Base-by-base conservation (phyloP, 768 basidiomycete species). In the Peribolospora kevripleyi region DNA sequence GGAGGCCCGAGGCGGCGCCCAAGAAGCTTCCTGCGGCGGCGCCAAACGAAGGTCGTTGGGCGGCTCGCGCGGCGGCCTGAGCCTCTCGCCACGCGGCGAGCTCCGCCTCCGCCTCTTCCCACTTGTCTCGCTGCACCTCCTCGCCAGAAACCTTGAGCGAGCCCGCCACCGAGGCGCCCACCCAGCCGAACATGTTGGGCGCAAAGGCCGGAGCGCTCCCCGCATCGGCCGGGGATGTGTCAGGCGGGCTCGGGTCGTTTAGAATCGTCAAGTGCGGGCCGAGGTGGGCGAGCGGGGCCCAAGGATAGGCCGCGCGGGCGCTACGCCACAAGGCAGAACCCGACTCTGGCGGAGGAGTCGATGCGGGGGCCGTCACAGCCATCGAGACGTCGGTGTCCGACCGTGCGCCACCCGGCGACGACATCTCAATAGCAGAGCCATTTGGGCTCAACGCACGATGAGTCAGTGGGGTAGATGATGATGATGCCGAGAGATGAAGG, bases 81-180 rank as follows among this genome's bases (percentile, higher is more conserved):
- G 25, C 25, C 25, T 25, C 25, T 25, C 25, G 25, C 25, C 25
- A 25, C 25, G 25, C 25, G 25, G 25, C 25, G 25, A 25, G 25
- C 25, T 25, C 25, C 1, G 25, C 76, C 40, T 57, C 66, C 7
- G 72, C 74, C 63, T 83, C 81, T 60, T 93, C 87, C 82, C 84
- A 93, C 57, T 76, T 76, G 64, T 91, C 88, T 46, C 86, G 72
- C 51, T 78, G 64, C 6, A 93, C 74, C 64, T 91, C 88, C 3
- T 73, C 74, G 0, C 84, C 86, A 3, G 84, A 83, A 0, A 81
- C 85, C 67, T 93, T 91, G 50, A 93, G 71, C 6, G 84, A 74
- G 7, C 90, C 91, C 3, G 88, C 85, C 14, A 97, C 65, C 25
- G 84, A 87, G 0, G 86, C 91, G 4, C 91, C 91, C 8, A 98